Evolutionary conservation across 176 grass and related monocot species (phyloP), one percentile per base, ranked within the genome.

Genomic region (Hyparrhenia diplandra): DNA sequence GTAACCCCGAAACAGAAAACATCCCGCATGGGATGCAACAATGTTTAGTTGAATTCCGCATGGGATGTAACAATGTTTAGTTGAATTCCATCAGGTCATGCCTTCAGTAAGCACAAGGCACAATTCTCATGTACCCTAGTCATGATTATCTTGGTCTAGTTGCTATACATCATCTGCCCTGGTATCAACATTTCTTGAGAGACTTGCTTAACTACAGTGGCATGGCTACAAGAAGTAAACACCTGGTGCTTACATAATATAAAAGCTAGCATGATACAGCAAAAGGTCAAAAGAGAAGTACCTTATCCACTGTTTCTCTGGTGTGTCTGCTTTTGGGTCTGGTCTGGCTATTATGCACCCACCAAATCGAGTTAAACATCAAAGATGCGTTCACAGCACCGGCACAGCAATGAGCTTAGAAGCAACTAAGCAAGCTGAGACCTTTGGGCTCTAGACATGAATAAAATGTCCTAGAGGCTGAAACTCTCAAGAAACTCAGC

Each of bases 271-370:
- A 68, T 17, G 9, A 29, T 30, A 76, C 27, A 67, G 45, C 13
- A 72, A 36, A 71, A 41, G 37, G 37, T 49, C 5, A 24, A 69
- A 75, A 49, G 49, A 88, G 7, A 31, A 63, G 32, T 75, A 85
- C 76, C 87, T 80, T 70, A 62, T 30, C 63, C 49, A 14, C 60
- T 42, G 76, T 11, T 55, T 62, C 41, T 69, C 55, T 69, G 10
- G 30, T 58, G 21, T 65, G 31, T 67, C 30, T 59, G 35, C 29
- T 39, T 62, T 49, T 23, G 29, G 16, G 25, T 75, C 60, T 30
- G 14, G 84, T 68, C 7, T 49, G 49, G 63, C 11, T 61, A 24
- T 11, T 28, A 28, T 73, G 54, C 78, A 79, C 57, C 27, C 34
- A 78, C 39, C 46, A 62, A n/a, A 47, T 40, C 10, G 21, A 25